Conservation (phyloP, 2,329 filamentous ascomycete species). For the Monilinia fructigena region DNA sequence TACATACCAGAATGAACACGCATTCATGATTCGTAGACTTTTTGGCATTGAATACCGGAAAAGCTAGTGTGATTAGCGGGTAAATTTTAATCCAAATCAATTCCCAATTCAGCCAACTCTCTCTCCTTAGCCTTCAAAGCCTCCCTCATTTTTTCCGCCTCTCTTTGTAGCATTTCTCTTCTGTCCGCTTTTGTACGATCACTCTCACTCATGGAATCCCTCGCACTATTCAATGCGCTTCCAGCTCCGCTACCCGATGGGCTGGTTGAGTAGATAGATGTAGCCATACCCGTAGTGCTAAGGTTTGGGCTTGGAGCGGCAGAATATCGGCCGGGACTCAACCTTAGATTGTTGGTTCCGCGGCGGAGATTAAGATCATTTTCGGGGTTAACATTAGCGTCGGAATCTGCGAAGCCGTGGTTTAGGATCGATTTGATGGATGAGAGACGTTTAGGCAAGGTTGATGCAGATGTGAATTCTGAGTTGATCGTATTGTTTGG, state of each 20-base stretch:
- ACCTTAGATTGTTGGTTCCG: slow-evolving; percentile 22
- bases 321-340: slow-evolving; percentile 29
- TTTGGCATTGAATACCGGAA: not conserved
- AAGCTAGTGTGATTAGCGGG: not conserved
- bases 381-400: slow-evolving; percentile 22
- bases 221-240: slow-evolving; percentile 37
- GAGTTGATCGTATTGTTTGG: slow-evolving; percentile 27
- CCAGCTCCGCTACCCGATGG: slow-evolving; percentile 41
- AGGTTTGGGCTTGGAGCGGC: slow-evolving; percentile 25
- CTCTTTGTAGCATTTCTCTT: slow-evolving; percentile 64
- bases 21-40: slow-evolving; percentile 18
- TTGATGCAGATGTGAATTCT: slow-evolving; percentile 30
- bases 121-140: slow-evolving; percentile 38
- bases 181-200: slow-evolving; percentile 59
- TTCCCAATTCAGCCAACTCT: slow-evolving; percentile 37
- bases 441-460: slow-evolving; percentile 61
- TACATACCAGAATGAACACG: not conserved
- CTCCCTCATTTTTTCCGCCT: slow-evolving; percentile 69
- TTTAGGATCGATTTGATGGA: slow-evolving; percentile 78
- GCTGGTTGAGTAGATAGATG: slow-evolving; percentile 32
- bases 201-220: slow-evolving; percentile 44
- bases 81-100: slow-evolving; percentile 19
- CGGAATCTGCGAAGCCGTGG: slow-evolving; percentile 42
- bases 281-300: slow-evolving; percentile 16
- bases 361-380: slow-evolving; percentile 21